These are phyloP conservation scores for Zhuliangozyma blackwelliae DNA, from an alignment of 1,139 yeast species.

Conservation along the genomic window DNA sequence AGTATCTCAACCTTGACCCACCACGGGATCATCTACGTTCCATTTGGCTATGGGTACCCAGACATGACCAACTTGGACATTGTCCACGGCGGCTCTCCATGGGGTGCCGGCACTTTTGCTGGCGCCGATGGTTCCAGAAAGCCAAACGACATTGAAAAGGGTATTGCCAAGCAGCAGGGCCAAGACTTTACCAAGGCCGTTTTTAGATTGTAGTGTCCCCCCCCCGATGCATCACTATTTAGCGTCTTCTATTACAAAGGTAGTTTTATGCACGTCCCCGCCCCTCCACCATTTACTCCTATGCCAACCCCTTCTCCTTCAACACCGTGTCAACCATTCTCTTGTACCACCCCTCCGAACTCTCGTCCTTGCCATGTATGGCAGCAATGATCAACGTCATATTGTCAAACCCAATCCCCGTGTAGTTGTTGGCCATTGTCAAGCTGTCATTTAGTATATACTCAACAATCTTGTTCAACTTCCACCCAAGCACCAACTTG, in stretches of 20 bases:
- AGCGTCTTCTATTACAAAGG: neutral
- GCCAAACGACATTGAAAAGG: slow-evolving; percentile 62
- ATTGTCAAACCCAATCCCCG: slow-evolving; percentile 79
- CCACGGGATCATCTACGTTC: slow-evolving; percentile 77
- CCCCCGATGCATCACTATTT: neutral
- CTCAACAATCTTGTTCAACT: slow-evolving; percentile 55
- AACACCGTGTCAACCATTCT: slow-evolving; percentile 47
- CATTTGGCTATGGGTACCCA: slow-evolving; percentile 65
- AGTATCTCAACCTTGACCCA: slow-evolving; percentile 66
- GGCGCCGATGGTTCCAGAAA: slow-evolving; percentile 77
- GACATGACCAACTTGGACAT: slow-evolving; percentile 57
- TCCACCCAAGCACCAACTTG: slow-evolving; percentile 54
- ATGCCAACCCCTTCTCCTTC: slow-evolving; percentile 35
- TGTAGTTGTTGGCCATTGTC: slow-evolving; percentile 66
- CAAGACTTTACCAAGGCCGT: slow-evolving; percentile 48
- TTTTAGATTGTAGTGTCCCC: slow-evolving; percentile 23
- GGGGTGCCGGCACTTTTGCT: slow-evolving; percentile 87
- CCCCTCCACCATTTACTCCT: neutral
- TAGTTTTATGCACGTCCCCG: neutral
- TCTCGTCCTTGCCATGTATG: slow-evolving; percentile 39
- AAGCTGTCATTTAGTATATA: slow-evolving; percentile 61
- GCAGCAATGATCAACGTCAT: slow-evolving; percentile 71
- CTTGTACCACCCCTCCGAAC: slow-evolving; percentile 55
- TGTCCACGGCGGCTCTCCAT: slow-evolving; percentile 79
- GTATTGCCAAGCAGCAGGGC: slow-evolving; percentile 64